Conservation (phyloP, 805 yeast genomes). For the Kazachstania taianensis region DNA sequence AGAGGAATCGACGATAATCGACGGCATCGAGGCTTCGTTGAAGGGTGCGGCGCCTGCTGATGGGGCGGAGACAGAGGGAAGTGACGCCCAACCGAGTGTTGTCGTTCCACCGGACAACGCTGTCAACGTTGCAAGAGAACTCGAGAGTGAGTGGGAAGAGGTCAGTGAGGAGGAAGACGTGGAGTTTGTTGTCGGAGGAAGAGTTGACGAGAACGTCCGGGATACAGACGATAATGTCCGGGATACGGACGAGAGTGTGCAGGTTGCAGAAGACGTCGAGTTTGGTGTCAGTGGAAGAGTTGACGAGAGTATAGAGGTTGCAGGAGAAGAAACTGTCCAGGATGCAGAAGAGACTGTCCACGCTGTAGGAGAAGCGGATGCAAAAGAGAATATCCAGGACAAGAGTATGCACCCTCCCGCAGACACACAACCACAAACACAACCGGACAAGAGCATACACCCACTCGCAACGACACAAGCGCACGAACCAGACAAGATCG, state of each 20-base stretch:
- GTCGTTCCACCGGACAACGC: too few relatives aligned
- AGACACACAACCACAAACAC: too few relatives aligned
- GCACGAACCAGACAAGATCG: conserved; percentile 3
- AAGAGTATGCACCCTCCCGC: neutral
- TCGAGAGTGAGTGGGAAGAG: conserved; percentile 4
- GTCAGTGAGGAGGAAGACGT: conserved; percentile 1
- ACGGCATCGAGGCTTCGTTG: neutral
- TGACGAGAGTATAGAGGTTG: too few relatives aligned
- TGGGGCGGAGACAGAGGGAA: too few relatives aligned
- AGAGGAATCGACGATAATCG: neutral
- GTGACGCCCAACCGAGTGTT: too few relatives aligned
- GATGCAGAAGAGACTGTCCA: conserved; percentile 1
- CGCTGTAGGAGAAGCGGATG: conserved; percentile 8
- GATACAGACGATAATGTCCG: too few relatives aligned
- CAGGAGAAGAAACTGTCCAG: neutral
- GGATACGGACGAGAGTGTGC: too few relatives aligned
- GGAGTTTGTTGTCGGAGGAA: too few relatives aligned
- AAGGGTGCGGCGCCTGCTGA: too few relatives aligned
- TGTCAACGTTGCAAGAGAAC: neutral
- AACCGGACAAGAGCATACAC: neutral
- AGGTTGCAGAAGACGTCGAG: too few relatives aligned
- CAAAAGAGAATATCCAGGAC: conserved; percentile 2
- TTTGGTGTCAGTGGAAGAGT: too few relatives aligned
- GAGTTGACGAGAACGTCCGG: neutral
- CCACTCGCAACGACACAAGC: neutral